Conservation (phyloP, 345 rosid genomes). For the Lepidium didymum region DNA sequence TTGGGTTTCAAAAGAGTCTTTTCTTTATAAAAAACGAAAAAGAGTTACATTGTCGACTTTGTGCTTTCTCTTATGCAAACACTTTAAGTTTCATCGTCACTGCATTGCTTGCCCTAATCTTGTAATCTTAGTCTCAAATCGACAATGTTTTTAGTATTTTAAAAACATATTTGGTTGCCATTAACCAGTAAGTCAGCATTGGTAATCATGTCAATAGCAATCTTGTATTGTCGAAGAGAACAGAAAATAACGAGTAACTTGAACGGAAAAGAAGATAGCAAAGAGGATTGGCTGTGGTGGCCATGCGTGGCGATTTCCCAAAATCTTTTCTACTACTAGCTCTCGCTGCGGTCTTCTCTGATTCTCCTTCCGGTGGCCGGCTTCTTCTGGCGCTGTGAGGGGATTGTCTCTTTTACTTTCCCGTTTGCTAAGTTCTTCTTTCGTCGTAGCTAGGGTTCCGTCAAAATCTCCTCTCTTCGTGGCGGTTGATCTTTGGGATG, state of each 20-base stretch:
- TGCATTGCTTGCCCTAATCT: neutral
- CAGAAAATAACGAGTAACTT: neutral
- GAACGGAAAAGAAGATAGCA: too few relatives aligned
- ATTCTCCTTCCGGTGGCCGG: too few relatives aligned
- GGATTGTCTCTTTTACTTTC: too few relatives aligned
- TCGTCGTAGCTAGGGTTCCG: too few relatives aligned
- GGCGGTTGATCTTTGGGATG: too few relatives aligned
- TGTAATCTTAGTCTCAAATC: neutral
- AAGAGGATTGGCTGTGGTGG: too few relatives aligned
- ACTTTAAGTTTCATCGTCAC: slow-evolving; percentile 55
- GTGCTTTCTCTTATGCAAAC: slow-evolving; percentile 50
- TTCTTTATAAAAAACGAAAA: neutral
- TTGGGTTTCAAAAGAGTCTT: slow-evolving; percentile 22
- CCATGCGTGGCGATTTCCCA: too few relatives aligned
- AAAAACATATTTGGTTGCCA: neutral
- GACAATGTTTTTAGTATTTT: neutral
- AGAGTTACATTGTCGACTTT: neutral
- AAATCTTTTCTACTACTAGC: too few relatives aligned
- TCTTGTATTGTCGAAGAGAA: neutral
- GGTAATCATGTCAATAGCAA: neutral
- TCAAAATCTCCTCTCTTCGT: too few relatives aligned
- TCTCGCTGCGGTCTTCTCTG: too few relatives aligned
- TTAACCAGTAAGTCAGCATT: neutral
- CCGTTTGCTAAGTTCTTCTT: too few relatives aligned
- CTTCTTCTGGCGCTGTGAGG: too few relatives aligned